Base-by-base conservation (phyloP, 495 filamentous ascomycete species). In the Beverwykella pulmonaria region DNA sequence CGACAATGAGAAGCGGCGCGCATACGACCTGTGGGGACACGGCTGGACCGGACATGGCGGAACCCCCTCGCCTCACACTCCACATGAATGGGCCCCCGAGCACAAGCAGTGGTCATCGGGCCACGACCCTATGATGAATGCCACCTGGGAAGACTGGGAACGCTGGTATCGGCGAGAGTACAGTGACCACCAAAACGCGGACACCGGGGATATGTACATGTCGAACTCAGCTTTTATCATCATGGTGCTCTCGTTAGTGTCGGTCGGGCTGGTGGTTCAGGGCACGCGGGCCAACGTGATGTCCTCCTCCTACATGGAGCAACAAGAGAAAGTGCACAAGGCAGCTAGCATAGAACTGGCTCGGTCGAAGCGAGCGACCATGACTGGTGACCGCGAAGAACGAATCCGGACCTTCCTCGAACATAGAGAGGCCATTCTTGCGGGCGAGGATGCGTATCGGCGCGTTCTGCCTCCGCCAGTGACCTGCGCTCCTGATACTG, bases 131-230 rank as follows among this genome's bases (percentile, higher is more conserved):
- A 87, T 93, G 23, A 87, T 81, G 63, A 97, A 97, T 73, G 95
- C 92, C 14, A 98, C 93, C 0, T 98, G 94, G 94, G 94, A 98
- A 73, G 95, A 98, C 74, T 98, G 95, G 94, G 93, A 98, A 78
- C 82, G 82, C 44, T 98, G 90, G 89, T 85, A 91, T 69, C 73
- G 73, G 29, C 75, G 80, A 44, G 80, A 82, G 46, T 76, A 74
- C 44, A 73, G 27, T 61, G 60, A 72, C 39, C 77, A 83, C 46
- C 84, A 88, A 50, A 39, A 7, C 22, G 46, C 61, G 17, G 61
- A 61, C 17, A 17, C 44, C 0, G 50, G 53, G 29, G 46, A 88
- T n/a, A 73, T 88, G 39, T 89, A 84, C 71, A 79, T 89, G 63
- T 89, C 88, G 34, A 94, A 96, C 68, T 79, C 83, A 19, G 83